A percentile compares a stretch with the other conserved stretches of the same genome.
Evolutionary conservation across 1,139 yeast species (phyloP).

Genomic region (Protomyces gravidus): DNA sequence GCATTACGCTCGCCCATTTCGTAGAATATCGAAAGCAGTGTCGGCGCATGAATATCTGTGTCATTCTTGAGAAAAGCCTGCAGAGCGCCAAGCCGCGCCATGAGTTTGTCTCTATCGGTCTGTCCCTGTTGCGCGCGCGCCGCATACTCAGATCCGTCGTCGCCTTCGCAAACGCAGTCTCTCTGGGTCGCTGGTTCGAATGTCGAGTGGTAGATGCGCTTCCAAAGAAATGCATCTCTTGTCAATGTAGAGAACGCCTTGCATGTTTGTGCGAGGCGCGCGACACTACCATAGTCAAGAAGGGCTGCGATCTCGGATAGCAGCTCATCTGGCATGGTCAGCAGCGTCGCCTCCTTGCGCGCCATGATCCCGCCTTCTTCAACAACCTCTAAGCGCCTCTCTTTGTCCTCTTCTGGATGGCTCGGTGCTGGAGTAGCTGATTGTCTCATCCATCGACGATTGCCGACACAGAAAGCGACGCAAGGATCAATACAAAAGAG

Average conservation of each 20-base stretch:
- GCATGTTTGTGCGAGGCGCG: constrained; percentile 4
- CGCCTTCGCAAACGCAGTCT: background rate
- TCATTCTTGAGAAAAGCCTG: constrained; percentile 4
- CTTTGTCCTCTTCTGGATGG: no score
- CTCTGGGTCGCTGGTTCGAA: constrained; percentile 2
- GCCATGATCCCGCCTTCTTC: no score
- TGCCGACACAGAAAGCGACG: no score
- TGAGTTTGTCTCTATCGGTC: background rate
- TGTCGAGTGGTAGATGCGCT: background rate
- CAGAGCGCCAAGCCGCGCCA: background rate
- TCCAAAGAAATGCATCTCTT: background rate
- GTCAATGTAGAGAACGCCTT: background rate
- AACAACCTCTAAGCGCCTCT: no score
- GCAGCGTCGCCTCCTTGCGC: no score
- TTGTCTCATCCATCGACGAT: no score
- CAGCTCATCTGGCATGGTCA: constrained; percentile 12
- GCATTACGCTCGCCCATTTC: constrained; percentile 12
- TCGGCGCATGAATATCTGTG: constrained; percentile 3
- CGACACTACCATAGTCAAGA: constrained; percentile 9
- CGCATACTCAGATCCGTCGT: background rate
- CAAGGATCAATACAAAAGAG: no score
- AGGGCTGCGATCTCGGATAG: constrained; percentile 8
- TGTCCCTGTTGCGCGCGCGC: background rate
- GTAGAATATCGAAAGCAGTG: background rate
- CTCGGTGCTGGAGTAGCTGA: no score